Conservation (phyloP, 2,329 filamentous ascomycete genomes). For the Cyanodermella asteris region DNA sequence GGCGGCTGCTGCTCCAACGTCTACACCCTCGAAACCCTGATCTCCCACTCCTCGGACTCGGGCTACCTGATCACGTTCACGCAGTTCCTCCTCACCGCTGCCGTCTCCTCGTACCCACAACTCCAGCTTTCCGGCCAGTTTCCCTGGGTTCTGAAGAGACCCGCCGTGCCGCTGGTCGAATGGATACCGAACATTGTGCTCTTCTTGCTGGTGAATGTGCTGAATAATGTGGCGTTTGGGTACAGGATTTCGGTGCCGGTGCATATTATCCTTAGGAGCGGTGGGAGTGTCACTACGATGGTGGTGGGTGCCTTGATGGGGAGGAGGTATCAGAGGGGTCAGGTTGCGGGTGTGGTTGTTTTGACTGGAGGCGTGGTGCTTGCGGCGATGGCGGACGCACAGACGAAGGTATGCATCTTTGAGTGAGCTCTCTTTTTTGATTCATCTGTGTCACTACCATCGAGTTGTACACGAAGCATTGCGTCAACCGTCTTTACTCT, state of each 20-base stretch:
- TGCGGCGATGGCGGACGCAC: slow-evolving; percentile 75
- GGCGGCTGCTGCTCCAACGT: slow-evolving; percentile 91
- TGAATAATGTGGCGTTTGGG: slow-evolving; percentile 96
- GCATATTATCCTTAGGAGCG: slow-evolving; percentile 88
- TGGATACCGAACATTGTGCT: slow-evolving; percentile 78
- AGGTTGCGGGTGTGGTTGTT: slow-evolving; percentile 52
- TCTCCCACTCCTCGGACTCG: slow-evolving; percentile 14
- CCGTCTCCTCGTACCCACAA: slow-evolving; percentile 73
- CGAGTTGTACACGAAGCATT: no score
- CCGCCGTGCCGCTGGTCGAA: slow-evolving; percentile 59
- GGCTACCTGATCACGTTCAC: slow-evolving; percentile 74
- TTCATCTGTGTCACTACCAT: no score
- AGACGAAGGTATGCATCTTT: slow-evolving; percentile 54
- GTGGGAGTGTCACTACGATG: slow-evolving; percentile 91
- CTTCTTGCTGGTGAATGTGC: slow-evolving; percentile 81
- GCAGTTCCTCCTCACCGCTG: slow-evolving; percentile 64
- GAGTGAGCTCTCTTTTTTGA: no score
- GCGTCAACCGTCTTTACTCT: slow-evolving; percentile 9
- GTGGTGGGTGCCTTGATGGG: slow-evolving; percentile 69
- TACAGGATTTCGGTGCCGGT: slow-evolving; percentile 92
- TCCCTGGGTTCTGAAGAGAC: slow-evolving; percentile 55
- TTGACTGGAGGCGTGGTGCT: slow-evolving; percentile 71
- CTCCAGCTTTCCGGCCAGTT: slow-evolving; percentile 65
- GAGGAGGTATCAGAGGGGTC: slow-evolving; percentile 59
- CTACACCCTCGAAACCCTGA: slow-evolving; percentile 15